phyloP scores from a whole-genome alignment of 2,329 filamentous ascomycete species.

The Colletotrichum sublineola region DNA sequence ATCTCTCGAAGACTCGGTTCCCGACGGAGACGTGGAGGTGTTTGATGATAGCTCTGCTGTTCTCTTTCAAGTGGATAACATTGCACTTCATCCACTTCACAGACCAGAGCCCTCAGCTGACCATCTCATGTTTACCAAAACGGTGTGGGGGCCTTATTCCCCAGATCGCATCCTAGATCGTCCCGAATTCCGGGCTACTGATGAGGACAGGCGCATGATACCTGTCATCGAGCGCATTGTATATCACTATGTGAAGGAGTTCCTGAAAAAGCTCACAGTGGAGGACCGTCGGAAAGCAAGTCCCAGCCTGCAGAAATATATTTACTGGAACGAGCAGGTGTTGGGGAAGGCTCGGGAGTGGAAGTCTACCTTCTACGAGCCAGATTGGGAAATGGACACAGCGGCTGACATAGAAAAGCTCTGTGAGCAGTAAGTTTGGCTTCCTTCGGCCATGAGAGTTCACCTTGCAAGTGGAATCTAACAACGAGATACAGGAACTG shows the following conservation, averaged over 20 bases:
- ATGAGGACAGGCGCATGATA: conserved; percentile 26
- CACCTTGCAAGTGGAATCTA: neutral
- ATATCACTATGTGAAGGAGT: conserved; percentile 20
- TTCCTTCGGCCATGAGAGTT: neutral
- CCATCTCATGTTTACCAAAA: conserved; percentile 26
- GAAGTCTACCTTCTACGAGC: conserved; percentile 7
- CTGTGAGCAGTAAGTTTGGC: neutral
- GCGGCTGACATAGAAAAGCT: neutral
- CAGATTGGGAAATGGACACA: conserved; percentile 8
- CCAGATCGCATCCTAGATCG: conserved; percentile 18
- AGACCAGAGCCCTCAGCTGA: conserved; percentile 11
- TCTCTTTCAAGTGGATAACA: conserved; percentile 21
- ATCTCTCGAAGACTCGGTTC: neutral
- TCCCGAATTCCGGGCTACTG: conserved; percentile 21
- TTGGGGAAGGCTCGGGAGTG: neutral
- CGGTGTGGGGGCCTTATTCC: conserved; percentile 10
- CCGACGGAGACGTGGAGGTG: conserved; percentile 3
- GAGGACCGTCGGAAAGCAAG: conserved; percentile 4
- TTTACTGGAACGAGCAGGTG: conserved; percentile 29
- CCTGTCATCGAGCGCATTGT: conserved; percentile 26
- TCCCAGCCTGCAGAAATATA: conserved; percentile 7
- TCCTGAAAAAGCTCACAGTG: neutral
- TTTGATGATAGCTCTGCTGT: neutral
- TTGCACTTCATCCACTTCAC: conserved; percentile 13
- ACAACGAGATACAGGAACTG: neutral